A percentile compares a stretch with the other conserved stretches of the same genome.
These are phyloP conservation scores for Sugiyamaella novakii DNA, from an alignment of 1,139 yeast species.

Conservation along the genomic window DNA sequence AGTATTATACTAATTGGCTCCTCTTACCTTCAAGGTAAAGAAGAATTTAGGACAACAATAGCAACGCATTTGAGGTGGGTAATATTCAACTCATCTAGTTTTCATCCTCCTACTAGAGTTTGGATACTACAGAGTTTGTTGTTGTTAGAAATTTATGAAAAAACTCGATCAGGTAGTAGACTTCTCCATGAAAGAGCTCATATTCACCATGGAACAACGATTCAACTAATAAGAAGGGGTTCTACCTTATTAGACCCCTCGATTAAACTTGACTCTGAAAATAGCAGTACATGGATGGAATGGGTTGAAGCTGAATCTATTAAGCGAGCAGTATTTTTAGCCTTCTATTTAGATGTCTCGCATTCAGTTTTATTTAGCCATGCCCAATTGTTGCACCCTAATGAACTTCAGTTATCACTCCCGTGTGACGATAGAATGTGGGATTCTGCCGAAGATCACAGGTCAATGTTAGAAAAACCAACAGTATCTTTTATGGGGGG, in stretches of 20 bases:
- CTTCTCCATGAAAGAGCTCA: slow-evolving; percentile 67
- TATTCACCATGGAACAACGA: slow-evolving; percentile 74
- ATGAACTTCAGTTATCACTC: slow-evolving; percentile 67
- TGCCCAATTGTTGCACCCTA: slow-evolving; percentile 64
- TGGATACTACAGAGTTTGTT: slow-evolving; percentile 70
- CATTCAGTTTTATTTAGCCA: slow-evolving; percentile 85
- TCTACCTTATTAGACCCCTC: slow-evolving; percentile 52
- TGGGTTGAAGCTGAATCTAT: slow-evolving; percentile 81
- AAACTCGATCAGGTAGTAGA: slow-evolving; percentile 53
- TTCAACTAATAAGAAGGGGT: slow-evolving; percentile 69
- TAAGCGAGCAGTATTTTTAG: slow-evolving; percentile 76
- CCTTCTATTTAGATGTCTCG: slow-evolving; percentile 74
- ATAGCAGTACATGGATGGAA: slow-evolving; percentile 46
- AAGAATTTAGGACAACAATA: slow-evolving; percentile 45
- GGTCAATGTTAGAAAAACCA: slow-evolving; percentile 14
- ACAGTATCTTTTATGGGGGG: slow-evolving; percentile 16
- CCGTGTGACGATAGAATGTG: slow-evolving; percentile 82
- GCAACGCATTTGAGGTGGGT: slow-evolving; percentile 65
- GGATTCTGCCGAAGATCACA: slow-evolving; percentile 49
- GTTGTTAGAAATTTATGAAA: slow-evolving; percentile 66
- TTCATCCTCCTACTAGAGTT: slow-evolving; percentile 56
- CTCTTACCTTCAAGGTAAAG: slow-evolving; percentile 25
- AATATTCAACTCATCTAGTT: slow-evolving; percentile 60
- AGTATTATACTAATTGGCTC: slow-evolving; percentile 61
- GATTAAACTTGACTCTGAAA: slow-evolving; percentile 28